Percentiles rank a stretch among this genome's conserved stretches.
These are phyloP conservation scores for Nicotiana tomentosiformis DNA, from an alignment of 257 asterid genomes.

Conservation along the genomic window DNA sequence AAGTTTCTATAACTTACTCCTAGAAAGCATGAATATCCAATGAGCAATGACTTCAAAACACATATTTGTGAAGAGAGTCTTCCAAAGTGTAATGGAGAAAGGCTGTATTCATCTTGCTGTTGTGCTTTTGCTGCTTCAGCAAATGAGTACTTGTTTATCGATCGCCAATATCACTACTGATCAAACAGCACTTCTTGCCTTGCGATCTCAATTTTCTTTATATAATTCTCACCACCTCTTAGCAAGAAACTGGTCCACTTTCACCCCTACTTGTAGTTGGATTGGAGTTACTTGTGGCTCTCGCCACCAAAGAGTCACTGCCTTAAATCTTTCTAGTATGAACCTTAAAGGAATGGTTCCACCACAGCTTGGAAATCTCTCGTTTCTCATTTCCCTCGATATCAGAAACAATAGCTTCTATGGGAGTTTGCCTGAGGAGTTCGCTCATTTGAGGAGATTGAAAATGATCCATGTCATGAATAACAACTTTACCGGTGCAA, in stretches of 20 bases:
- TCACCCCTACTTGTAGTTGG: background rate
- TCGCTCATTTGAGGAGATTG: background rate
- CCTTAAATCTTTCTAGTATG: slow-evolving; percentile 1
- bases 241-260: background rate
- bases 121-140: background rate
- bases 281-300: background rate
- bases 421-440: background rate
- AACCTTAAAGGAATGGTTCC: background rate
- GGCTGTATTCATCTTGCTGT: background rate
- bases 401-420: slow-evolving; percentile 1
- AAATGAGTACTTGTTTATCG: background rate
- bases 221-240: background rate
- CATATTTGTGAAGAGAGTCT: background rate
- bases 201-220: background rate
- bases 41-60: background rate
- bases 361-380: background rate
- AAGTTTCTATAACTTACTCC: background rate
- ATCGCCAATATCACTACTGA: background rate
- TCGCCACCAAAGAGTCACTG: background rate
- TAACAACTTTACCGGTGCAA: background rate
- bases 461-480: background rate
- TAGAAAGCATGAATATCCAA: background rate
- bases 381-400: background rate
- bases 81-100: background rate
- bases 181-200: background rate